These are phyloP conservation scores for Phytophthora parvispora DNA, from an alignment of 352 stramenopile genomes.

Conservation along the genomic window DNA sequence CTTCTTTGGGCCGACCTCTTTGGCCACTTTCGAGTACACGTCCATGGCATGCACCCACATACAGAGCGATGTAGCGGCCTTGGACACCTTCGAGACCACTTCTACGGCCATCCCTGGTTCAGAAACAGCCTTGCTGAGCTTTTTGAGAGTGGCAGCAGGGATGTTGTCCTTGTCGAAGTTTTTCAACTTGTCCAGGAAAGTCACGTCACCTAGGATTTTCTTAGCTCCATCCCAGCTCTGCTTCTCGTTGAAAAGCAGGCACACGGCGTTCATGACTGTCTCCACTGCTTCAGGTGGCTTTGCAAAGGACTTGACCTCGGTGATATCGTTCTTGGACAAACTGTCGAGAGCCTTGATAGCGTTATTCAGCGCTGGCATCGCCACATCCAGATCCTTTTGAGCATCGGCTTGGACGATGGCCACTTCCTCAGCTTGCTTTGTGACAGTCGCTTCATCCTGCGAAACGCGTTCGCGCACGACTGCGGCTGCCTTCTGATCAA, in stretches of 20 bases:
- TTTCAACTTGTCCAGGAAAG: conserved; percentile 93
- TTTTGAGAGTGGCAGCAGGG: conserved; percentile 86
- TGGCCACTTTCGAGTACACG: conserved; percentile 96
- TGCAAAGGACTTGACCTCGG: conserved; percentile 95
- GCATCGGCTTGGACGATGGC: conserved; percentile 92
- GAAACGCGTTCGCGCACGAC: conserved; percentile 90
- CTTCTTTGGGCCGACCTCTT: conserved; percentile 95
- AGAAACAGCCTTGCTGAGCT: conserved; percentile 85
- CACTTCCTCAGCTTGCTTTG: conserved; percentile 94
- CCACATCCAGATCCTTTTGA: conserved; percentile 94
- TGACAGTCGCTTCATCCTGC: conserved; percentile 93
- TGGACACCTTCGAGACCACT: conserved; percentile 94
- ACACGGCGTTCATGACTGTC: conserved; percentile 96
- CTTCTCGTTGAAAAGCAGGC: conserved; percentile 94
- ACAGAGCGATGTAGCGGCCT: conserved; percentile 92
- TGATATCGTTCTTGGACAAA: conserved; percentile 96
- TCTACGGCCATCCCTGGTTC: conserved; percentile 93
- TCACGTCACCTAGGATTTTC: conserved; percentile 90
- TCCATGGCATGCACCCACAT: conserved; percentile 97
- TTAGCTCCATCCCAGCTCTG: conserved; percentile 95
- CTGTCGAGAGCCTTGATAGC: conserved; percentile 91
- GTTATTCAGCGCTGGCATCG: conserved; percentile 92
- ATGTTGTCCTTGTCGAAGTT: conserved; percentile 98
- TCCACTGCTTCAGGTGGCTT: conserved; percentile 94
- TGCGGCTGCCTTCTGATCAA: conserved; percentile 94